Evolutionary conservation across 805 yeast genomes (phyloP), one percentile per base, ranked within the genome.

Genomic region (Saturnispora serradocipensis): DNA sequence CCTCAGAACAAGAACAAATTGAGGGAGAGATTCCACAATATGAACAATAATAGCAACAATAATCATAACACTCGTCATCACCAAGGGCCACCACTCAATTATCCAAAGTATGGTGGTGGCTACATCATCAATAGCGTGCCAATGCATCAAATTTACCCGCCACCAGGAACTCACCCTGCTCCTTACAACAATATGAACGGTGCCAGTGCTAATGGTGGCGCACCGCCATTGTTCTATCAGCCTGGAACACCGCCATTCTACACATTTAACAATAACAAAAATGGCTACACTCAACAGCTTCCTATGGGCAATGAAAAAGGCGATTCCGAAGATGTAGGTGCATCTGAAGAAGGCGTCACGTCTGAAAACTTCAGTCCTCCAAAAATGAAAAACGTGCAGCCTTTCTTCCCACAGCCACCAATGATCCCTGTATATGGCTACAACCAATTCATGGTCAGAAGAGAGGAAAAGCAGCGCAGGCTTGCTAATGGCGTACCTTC

Each of bases 401-500:
- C 44, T 4, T 39, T 44, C 22, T 43, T 28, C 16, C 48, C 30
- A 7, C 48, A 36, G 24, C 43, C 30, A 30, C 43, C 30, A 16
- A 25, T 22, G 16, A 18, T 11, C 10, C 36, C 43, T 25, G 22
- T 32, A 7, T 32, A 16, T 9, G 36, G 43, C 28, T 45, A 35
- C 28, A 25, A 36, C 25, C 48, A 25, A 5, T 25, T n/a, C 24
- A 32, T 38, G 32, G n/a, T 35, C 27, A 35, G 63, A 44, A 59
- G 63, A 46, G 68, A 59, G 53, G 66, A 66, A 52, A 64, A 59
- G 52, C 59, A 55, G 47, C 59, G 58, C 51, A 64, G 63, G 53
- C 56, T 74, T 48, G 67, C 66, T 15, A 79, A 76, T 52, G 86
- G 86, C 18, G 64, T 66, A 20, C 76, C 79, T 16, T 80, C 88